Evolutionary conservation across 2,329 filamentous ascomycete species (phyloP).

Genomic region (Aureobasidium sp.): DNA sequence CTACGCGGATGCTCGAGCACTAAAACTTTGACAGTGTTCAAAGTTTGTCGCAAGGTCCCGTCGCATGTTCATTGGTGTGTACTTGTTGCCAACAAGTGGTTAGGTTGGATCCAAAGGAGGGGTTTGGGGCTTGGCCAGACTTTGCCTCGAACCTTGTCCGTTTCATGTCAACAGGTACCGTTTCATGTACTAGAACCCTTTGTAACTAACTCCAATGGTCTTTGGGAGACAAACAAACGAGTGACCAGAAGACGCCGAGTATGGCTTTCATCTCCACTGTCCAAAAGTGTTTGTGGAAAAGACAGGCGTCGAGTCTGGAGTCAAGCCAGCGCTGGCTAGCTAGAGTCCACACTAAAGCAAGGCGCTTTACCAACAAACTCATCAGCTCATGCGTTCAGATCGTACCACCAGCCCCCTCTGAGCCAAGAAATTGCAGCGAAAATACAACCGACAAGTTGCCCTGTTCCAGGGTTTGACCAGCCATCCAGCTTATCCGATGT

Average conservation of each 20-base stretch:
- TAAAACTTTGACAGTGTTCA: not conserved
- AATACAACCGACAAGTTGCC: not conserved
- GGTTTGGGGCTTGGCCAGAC: constrained; percentile 5
- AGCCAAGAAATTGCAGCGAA: not conserved
- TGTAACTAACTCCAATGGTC: not conserved
- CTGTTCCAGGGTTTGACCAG: not conserved
- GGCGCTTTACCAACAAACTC: not conserved
- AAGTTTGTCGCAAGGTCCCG: not conserved
- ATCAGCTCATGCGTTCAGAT: not conserved
- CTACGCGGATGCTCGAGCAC: not conserved
- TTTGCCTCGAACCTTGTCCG: not conserved
- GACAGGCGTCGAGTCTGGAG: not conserved
- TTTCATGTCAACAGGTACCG: constrained; percentile 13
- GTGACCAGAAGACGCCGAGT: not conserved
- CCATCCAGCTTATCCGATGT: constrained; percentile 1
- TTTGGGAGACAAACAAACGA: not conserved
- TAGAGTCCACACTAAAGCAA: not conserved
- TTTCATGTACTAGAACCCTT: constrained; percentile 1
- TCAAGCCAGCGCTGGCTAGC: not conserved
- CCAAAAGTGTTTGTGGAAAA: not conserved
- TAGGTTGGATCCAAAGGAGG: not conserved
- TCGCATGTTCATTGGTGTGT: not conserved
- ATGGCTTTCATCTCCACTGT: not conserved
- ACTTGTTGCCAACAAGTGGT: not conserved
- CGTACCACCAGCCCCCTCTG: not conserved